Base-by-base conservation (phyloP, 768 basidiomycete species). In the Leccinum disarticulatum region DNA sequence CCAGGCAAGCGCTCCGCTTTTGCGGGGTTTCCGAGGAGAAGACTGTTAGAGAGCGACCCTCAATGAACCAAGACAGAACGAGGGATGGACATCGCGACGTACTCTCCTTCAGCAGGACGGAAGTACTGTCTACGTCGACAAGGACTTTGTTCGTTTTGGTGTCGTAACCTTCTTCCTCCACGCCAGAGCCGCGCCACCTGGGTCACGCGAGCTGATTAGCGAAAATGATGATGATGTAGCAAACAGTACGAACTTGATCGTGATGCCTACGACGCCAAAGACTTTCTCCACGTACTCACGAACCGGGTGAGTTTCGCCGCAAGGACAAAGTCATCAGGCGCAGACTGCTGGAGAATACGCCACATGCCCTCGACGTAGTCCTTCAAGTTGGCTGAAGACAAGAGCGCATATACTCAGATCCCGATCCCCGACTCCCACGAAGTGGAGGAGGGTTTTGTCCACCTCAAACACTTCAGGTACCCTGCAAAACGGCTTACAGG, bases 341-440 rank as follows among this genome's bases (percentile, higher is more conserved):
- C 61, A 7, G 87, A 79, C 74, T 96, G 93, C 74, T 98, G 95
- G 49, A 98, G 86, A 86, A 98, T 94, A 69, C 82, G 81, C 94
- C 95, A 97, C 95, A 97, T 97, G 43, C 95, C 95, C 76, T 98
- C 95, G 10, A 97, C 90, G 72, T 96, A 97, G 73, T 93, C 91
- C 60, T 84, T 86, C n/a, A n/a, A n/a, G n/a, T n/a, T n/a, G 53
- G 90, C 90, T 91, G 60, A 25, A 38, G 54, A n/a, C 30, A 46
- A 17, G 30, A 19, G 47, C 22, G 28, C 48, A 55, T 49, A 51
- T 28, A n/a, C n/a, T n/a, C n/a, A n/a, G n/a, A n/a, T n/a, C n/a
- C n/a, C n/a, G n/a, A n/a, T n/a, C n/a, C n/a, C n/a, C n/a, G n/a
- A n/a, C n/a, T n/a, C n/a, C n/a, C n/a, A n/a, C n/a, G n/a, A n/a